Percentiles rank a stretch among this genome's conserved stretches.
Conservation (phyloP, 345 rosid genomes). For the Citrus cavaleriei region DNA sequence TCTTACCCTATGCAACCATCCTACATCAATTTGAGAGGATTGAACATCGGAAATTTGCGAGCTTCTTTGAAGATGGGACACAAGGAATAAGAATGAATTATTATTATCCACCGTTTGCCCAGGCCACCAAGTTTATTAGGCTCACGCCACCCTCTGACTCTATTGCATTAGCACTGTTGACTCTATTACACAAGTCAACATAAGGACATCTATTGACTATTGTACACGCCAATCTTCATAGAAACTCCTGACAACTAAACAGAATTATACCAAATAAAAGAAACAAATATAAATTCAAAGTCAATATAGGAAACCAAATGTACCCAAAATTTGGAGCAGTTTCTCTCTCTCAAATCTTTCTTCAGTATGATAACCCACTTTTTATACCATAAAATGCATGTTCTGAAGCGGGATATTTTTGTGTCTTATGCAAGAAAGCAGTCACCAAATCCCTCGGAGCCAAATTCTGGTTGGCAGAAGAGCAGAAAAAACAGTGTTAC, state of each 20-base stretch:
- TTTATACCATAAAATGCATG: constrained; percentile 93
- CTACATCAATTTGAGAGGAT: constrained; percentile 22
- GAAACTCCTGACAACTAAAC: neutral
- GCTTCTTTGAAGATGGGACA: constrained; percentile 23
- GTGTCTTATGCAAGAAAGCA: constrained; percentile 77
- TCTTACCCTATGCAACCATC: too few relatives aligned
- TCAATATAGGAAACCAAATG: constrained; percentile 10
- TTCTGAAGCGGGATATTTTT: constrained; percentile 75
- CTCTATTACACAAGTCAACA: neutral
- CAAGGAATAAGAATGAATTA: constrained; percentile 43
- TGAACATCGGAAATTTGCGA: constrained; percentile 18
- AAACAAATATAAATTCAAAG: constrained; percentile 1
- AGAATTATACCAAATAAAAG: neutral
- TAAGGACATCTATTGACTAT: too few relatives aligned
- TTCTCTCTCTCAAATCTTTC: constrained; percentile 85
- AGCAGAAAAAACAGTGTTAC: constrained; percentile 1
- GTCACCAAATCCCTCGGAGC: constrained; percentile 83
- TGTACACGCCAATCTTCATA: too few relatives aligned
- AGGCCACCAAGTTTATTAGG: constrained; percentile 32
- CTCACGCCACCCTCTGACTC: constrained; percentile 37
- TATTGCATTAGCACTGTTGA: constrained; percentile 28
- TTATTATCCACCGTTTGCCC: constrained; percentile 40
- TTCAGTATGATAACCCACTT: constrained; percentile 55
- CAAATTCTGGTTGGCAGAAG: constrained; percentile 55
- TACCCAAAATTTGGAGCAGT: constrained; percentile 90